A percentile compares a stretch with the other conserved stretches of the same genome.
Evolutionary conservation across 495 filamentous ascomycete genomes (phyloP).

Genomic region (Penicillium nucicola): DNA sequence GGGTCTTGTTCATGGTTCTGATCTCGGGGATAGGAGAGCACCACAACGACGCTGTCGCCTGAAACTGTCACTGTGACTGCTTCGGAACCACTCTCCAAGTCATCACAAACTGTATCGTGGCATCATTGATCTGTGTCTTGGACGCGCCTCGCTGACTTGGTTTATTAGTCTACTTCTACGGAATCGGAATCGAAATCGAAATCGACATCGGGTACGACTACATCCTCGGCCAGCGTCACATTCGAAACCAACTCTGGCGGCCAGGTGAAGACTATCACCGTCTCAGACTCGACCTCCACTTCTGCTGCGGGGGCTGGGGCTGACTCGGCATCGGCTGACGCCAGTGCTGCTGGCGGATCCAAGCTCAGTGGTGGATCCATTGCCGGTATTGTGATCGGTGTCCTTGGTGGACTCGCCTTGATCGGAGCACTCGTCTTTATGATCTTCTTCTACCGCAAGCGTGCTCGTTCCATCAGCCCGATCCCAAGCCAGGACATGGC

Average conservation of each 20-base stretch:
- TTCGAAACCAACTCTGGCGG: conserved; percentile 46
- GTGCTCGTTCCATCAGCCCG: conserved; percentile 28
- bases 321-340: conserved; percentile 8
- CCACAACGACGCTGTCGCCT: conserved; percentile 4
- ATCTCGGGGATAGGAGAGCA: conserved; percentile 22
- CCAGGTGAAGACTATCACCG: conserved; percentile 49
- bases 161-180: conserved; percentile 20
- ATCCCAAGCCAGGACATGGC: conserved; percentile 34
- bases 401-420: conserved; percentile 42
- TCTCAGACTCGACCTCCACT: conserved; percentile 39
- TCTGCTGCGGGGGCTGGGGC: conserved; percentile 9
- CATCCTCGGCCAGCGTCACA: conserved; percentile 31
- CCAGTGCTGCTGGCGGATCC: conserved; percentile 11
- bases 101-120: conserved; percentile 14
- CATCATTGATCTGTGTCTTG: neutral
- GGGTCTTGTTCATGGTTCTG: conserved; percentile 15
- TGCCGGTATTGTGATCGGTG: conserved; percentile 50
- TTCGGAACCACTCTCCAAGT: conserved; percentile 5
- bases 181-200: conserved; percentile 18
- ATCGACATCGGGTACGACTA: conserved; percentile 21
- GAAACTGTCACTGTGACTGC: conserved; percentile 7
- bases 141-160: conserved; percentile 14
- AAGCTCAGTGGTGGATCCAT: conserved; percentile 36
- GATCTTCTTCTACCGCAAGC: conserved; percentile 43
- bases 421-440: conserved; percentile 37